Evolutionary conservation across 1,284 basidiomycete genomes (phyloP).

Genomic region (Coriolopsis trogii): DNA sequence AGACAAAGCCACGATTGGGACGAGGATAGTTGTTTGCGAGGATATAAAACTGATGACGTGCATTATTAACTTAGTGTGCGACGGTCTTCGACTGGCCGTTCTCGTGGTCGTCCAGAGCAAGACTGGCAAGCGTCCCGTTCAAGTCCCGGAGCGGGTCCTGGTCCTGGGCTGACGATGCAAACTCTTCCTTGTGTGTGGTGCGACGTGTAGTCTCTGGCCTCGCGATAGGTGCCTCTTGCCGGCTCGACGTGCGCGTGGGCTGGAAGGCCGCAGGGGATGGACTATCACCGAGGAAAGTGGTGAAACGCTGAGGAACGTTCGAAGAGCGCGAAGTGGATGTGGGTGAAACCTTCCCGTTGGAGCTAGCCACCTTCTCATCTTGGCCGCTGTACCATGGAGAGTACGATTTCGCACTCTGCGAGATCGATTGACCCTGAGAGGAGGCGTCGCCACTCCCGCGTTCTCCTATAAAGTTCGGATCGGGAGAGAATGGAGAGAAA

Average conservation of each 20-base stretch:
- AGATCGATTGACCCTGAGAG: constrained; percentile 32
- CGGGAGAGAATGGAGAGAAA: constrained; percentile 47
- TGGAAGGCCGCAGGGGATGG: constrained; percentile 35
- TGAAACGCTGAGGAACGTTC: constrained; percentile 48
- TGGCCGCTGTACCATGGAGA: constrained; percentile 45
- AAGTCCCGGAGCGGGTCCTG: constrained; percentile 65
- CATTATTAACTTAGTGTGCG: constrained; percentile 23
- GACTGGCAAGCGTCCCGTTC: constrained; percentile 75
- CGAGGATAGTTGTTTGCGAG: constrained; percentile 9
- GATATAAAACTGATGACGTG: constrained; percentile 14
- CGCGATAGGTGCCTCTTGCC: constrained; percentile 50
- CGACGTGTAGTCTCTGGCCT: constrained; percentile 30
- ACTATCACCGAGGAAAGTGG: constrained; percentile 41
- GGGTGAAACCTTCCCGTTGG: constrained; percentile 46
- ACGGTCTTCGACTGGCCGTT: constrained; percentile 24
- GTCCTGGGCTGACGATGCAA: constrained; percentile 39
- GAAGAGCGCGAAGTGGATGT: constrained; percentile 44
- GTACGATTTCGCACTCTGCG: constrained; percentile 48
- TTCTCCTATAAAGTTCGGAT: constrained; percentile 37
- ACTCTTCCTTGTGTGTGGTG: constrained; percentile 40
- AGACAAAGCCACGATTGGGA: constrained; percentile 18
- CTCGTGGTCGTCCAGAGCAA: constrained; percentile 55
- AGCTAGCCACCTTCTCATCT: constrained; percentile 29
- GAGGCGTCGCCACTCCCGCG: constrained; percentile 27
- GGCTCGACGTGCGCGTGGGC: constrained; percentile 42